These are phyloP conservation scores for Zalaria sp. DNA, from an alignment of 2,329 filamentous ascomycete species.

Conservation along the genomic window DNA sequence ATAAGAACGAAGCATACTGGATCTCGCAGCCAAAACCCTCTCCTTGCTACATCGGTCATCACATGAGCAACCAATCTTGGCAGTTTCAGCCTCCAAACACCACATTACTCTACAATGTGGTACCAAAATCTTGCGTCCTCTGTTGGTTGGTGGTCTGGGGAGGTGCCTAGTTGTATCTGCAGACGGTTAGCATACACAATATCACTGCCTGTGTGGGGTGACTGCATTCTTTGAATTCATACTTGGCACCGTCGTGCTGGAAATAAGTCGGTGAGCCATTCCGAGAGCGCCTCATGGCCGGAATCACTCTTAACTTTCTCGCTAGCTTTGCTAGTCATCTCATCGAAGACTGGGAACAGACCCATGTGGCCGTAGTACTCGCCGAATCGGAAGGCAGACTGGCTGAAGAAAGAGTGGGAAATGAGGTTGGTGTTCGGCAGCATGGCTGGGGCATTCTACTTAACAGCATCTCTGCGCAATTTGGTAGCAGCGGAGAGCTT, in stretches of 20 bases:
- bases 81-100: no score
- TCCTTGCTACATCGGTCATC: no score
- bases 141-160: constrained; percentile 14
- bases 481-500: constrained; percentile 11
- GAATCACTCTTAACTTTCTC: constrained; percentile 12
- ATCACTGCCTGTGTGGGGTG: no score
- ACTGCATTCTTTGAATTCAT: constrained; percentile 13
- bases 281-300: constrained; percentile 11
- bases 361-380: constrained; percentile 16
- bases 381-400: constrained; percentile 18
- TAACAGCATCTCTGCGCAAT: constrained; percentile 16
- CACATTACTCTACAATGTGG: no score
- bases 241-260: constrained; percentile 12
- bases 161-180: constrained; percentile 17
- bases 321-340: constrained; percentile 8
- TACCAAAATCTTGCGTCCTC: constrained; percentile 11
- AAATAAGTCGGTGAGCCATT: constrained; percentile 17
- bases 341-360: constrained; percentile 13
- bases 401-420: constrained; percentile 16
- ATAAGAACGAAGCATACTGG: no score
- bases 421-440: constrained; percentile 24
- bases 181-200: neutral
- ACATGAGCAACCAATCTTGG: no score
- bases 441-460: constrained; percentile 14
- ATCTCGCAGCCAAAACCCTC: no score